These are phyloP conservation scores for Xylariaceae sp. DNA, from an alignment of 2,329 filamentous ascomycete genomes.

Conservation along the genomic window DNA sequence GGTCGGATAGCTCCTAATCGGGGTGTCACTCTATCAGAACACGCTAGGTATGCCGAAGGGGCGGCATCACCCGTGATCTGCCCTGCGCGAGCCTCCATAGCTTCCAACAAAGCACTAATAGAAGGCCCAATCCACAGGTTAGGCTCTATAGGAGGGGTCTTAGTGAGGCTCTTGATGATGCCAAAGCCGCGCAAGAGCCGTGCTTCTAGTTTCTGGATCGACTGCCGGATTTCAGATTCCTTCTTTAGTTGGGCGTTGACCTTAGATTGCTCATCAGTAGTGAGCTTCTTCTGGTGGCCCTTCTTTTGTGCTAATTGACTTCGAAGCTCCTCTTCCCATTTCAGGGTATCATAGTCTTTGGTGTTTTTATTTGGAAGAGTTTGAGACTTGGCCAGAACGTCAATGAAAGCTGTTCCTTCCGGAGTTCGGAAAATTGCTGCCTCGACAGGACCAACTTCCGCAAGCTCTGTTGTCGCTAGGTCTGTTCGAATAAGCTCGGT, in stretches of 20 bases:
- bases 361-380: slow-evolving; percentile 80
- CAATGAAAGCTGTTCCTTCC: slow-evolving; percentile 84
- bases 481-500: slow-evolving; percentile 75
- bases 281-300: slow-evolving; percentile 87
- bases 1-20: slow-evolving; percentile 76
- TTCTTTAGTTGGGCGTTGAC: slow-evolving; percentile 90
- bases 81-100: slow-evolving; percentile 79
- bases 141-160: slow-evolving; percentile 86
- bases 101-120: slow-evolving; percentile 70
- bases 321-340: slow-evolving; percentile 94
- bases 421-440: slow-evolving; percentile 91
- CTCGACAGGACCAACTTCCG: slow-evolving; percentile 79
- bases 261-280: slow-evolving; percentile 84
- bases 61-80: slow-evolving; percentile 80
- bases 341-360: slow-evolving; percentile 93
- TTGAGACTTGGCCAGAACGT: slow-evolving; percentile 80
- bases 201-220: slow-evolving; percentile 70
- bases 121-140: slow-evolving; percentile 86
- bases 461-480: slow-evolving; percentile 69
- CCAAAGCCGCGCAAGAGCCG: slow-evolving; percentile 81
- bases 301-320: slow-evolving; percentile 91
- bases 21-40: slow-evolving; percentile 72
- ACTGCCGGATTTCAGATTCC: slow-evolving; percentile 75
- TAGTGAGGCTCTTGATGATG: slow-evolving; percentile 79
- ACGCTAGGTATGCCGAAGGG: slow-evolving; percentile 76